Conservation (phyloP, 164 flowering plant genomes). For the Cinnamomum micranthum region DNA sequence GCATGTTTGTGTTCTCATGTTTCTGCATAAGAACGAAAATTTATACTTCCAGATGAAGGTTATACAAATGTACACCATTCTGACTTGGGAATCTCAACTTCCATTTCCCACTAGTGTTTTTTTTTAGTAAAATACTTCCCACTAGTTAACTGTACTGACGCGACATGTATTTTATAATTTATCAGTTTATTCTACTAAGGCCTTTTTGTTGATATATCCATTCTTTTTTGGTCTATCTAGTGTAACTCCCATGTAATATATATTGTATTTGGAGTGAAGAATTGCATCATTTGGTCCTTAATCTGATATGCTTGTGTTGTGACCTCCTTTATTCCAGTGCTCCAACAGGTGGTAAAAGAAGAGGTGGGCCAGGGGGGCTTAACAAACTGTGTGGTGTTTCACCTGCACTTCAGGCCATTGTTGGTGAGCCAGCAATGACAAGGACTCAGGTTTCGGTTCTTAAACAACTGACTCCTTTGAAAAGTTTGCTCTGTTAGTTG, state of each 20-base stretch:
- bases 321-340: constrained; percentile 39
- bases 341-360: constrained; percentile 61
- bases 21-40: too few species aligned
- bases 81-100: too few species aligned
- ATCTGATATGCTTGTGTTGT: not conserved
- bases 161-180: too few species aligned
- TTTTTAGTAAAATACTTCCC: too few species aligned
- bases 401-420: constrained; percentile 83
- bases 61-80: too few species aligned
- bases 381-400: constrained; percentile 93
- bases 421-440: constrained; percentile 78
- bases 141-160: too few species aligned
- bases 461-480: not conserved
- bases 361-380: constrained; percentile 94
- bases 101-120: too few species aligned
- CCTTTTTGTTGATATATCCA: too few species aligned
- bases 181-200: too few species aligned
- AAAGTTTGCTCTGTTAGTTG: not conserved
- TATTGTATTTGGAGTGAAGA: not conserved
- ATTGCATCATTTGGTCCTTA: not conserved
- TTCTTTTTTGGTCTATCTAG: not conserved
- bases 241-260: not conserved
- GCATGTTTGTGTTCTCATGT: too few species aligned
- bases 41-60: too few species aligned
- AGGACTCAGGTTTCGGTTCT: constrained; percentile 70